Evolutionary conservation across 345 rosid species (phyloP).

Genomic region (Citrus mangshanensis): DNA sequence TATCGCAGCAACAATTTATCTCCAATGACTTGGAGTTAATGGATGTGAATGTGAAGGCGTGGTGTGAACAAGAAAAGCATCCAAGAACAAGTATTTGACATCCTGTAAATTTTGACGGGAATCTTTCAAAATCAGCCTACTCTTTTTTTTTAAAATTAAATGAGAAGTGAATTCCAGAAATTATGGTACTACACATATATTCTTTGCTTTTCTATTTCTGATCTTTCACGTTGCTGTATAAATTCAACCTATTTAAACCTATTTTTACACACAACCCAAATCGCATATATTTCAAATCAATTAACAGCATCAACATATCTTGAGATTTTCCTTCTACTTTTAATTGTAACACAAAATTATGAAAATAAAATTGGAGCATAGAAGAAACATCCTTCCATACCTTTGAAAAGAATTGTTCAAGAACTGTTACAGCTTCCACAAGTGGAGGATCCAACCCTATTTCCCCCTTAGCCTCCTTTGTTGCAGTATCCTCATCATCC

Average conservation of each 20-base stretch:
- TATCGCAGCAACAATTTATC: too few species aligned
- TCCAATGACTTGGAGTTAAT: too few species aligned
- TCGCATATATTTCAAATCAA: neutral
- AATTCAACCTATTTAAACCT: too few species aligned
- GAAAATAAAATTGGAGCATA: neutral
- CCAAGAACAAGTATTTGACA: neutral
- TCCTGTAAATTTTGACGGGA: neutral
- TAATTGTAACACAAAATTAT: neutral
- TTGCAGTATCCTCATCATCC: constrained; percentile 65
- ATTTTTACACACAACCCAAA: neutral
- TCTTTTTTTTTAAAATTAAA: too few species aligned
- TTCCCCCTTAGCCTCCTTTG: constrained; percentile 70
- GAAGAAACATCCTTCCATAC: constrained; percentile 26
- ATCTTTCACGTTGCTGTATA: too few species aligned
- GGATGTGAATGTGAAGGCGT: neutral
- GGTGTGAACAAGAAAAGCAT: neutral
- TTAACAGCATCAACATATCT: neutral
- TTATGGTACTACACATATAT: too few species aligned
- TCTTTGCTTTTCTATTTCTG: too few species aligned
- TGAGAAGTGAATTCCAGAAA: too few species aligned
- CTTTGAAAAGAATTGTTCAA: constrained; percentile 92
- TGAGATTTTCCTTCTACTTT: neutral
- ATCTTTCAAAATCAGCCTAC: neutral
- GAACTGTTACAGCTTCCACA: constrained; percentile 52
- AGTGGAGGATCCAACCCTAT: constrained; percentile 68